Conservation (phyloP, 2,329 filamentous ascomycete species). For the Myriosclerotinia duriaeana region DNA sequence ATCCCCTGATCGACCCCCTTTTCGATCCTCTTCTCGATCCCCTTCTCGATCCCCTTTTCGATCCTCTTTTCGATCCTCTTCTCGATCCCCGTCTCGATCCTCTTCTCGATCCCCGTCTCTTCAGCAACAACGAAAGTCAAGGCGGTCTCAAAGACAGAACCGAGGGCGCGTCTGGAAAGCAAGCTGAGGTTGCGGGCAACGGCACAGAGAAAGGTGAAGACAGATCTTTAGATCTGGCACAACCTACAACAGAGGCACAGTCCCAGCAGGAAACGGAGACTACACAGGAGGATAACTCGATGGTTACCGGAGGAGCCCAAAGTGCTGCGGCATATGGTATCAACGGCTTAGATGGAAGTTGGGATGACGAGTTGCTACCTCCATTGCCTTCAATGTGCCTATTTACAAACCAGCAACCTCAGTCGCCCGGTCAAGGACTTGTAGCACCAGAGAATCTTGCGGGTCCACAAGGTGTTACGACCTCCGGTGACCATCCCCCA, state of each 20-base stretch:
- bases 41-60: too few species aligned
- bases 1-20: too few species aligned
- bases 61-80: too few species aligned
- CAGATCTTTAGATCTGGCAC: not conserved
- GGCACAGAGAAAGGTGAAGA: not conserved
- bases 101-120: too few species aligned
- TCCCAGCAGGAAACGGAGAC: not conserved
- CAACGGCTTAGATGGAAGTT: not conserved
- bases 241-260: not conserved
- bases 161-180: not conserved
- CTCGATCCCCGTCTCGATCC: too few species aligned
- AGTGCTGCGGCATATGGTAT: not conserved
- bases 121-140: not conserved
- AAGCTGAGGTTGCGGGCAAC: not conserved
- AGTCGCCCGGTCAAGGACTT: not conserved
- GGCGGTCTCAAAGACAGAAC: not conserved
- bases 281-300: not conserved
- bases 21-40: too few species aligned
- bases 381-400: accelerated
- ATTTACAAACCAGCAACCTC: not conserved
- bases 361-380: not conserved
- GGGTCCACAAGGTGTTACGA: accelerated
- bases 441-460: not conserved
- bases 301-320: accelerated
- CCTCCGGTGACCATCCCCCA: too few species aligned